Evolutionary conservation across 106 monocot genomes (phyloP), one percentile per base, ranked within the genome.

Genomic region (Dioscorea zingiberensis): DNA sequence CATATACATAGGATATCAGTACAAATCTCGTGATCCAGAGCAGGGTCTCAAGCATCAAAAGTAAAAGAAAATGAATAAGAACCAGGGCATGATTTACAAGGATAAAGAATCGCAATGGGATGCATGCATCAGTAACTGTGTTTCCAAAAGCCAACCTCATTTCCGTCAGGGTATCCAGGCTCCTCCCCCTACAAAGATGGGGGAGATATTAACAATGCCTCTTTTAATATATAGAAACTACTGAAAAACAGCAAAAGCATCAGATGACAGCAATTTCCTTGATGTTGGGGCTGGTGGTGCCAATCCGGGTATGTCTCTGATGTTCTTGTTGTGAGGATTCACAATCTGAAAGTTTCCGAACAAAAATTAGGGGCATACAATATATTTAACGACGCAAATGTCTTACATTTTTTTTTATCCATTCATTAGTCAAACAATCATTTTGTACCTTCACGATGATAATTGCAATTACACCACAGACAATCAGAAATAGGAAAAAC

Each of bases 381-480:
- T n/a, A n/a, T n/a, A n/a, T n/a, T n/a, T n/a, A n/a, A 6, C 10
- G 4, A 2, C 9, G 6, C 4, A 38, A 0, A 38, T 38, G 38
- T 38, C 38, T 38, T 38, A 38, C 38, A 6, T 38, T 6, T 38
- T 38, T 38, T 38, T 30, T 0, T 38, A 38, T 38, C 9, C 38
- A 38, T 38, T 38, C 38, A 38, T 6, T 10, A 38, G 10, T 38
- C 6, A 38, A 38, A 38, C 0, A 38, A 38, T 8, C 3, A 38
- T 38, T 6, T 38, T 24, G 9, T 66, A 94, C 94, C 94, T 94
- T 94, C 64, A 94, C 90, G 54, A 94, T 21, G 29, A 94, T 84
- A 57, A 90, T 87, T 30, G 90, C 87, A 68, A 94, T 87, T 13
- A 90, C 94, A 58, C 90, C 94, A 58, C 79, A 82, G 19, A 94